A percentile compares a stretch with the other conserved stretches of the same genome.
phyloP scores from a whole-genome alignment of 2,329 filamentous ascomycete species.

The Shiraia sp. region DNA sequence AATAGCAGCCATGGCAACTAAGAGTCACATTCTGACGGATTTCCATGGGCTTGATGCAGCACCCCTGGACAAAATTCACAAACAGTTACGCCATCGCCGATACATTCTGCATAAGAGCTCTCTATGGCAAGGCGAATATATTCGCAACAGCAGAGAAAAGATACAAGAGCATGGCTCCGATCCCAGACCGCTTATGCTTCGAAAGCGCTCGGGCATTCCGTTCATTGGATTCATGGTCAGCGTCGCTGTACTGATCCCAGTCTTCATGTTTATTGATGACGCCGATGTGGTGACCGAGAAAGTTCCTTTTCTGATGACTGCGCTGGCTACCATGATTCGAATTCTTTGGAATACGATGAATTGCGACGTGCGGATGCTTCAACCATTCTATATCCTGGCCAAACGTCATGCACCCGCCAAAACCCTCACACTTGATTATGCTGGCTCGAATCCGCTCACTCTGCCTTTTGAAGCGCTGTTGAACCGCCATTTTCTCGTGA shows the following conservation, averaged over 20 bases:
- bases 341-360: slow-evolving; percentile 71
- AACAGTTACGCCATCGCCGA: slow-evolving; percentile 65
- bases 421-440: slow-evolving; percentile 73
- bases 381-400: slow-evolving; percentile 73
- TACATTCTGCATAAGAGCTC: slow-evolving; percentile 73
- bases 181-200: slow-evolving; percentile 71
- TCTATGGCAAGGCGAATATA: slow-evolving; percentile 66
- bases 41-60: slow-evolving; percentile 73
- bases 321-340: slow-evolving; percentile 68
- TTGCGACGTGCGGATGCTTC: slow-evolving; percentile 71
- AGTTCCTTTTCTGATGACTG: slow-evolving; percentile 68
- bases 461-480: slow-evolving; percentile 64
- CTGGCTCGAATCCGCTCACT: slow-evolving; percentile 69
- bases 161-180: slow-evolving; percentile 51
- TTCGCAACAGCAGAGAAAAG: slow-evolving; percentile 52
- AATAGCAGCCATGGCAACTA: slow-evolving; percentile 74
- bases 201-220: slow-evolving; percentile 61
- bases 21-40: slow-evolving; percentile 72
- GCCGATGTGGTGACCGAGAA: slow-evolving; percentile 61
- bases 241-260: slow-evolving; percentile 62
- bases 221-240: slow-evolving; percentile 63
- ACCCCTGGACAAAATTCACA: slow-evolving; percentile 68
- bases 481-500: slow-evolving; percentile 68
- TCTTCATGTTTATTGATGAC: slow-evolving; percentile 63
- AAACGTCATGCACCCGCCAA: slow-evolving; percentile 66